Base-by-base conservation (phyloP, 805 yeast species). In the Nakazawaea ishiwadae region DNA sequence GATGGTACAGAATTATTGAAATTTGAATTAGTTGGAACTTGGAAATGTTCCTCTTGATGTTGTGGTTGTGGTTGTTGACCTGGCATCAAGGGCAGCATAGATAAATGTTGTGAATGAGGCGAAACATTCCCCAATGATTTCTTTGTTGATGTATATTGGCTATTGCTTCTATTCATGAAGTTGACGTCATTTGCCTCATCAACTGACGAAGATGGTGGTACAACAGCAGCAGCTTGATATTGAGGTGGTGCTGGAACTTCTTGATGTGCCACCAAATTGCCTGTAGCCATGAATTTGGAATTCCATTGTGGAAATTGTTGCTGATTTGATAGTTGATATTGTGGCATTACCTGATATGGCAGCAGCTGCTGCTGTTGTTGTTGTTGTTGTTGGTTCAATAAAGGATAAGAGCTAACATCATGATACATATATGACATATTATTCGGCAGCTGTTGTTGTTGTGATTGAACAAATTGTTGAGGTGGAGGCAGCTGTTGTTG, bases 371-470 rank as follows among this genome's bases (percentile, higher is more conserved):
- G 72, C 37, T 69, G 63, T 32, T 28, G 31, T 4, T 31, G 31
- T 27, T 26, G 39, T 27, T 35, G 31, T 35, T 26, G 31, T 27
- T 17, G 72, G 69, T 17, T 66, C 53, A 30, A 66, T 50, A 39
- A 64, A 12, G 41, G 29, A 11, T 9, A 38, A 63, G 34, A 14
- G 12, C 14, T 23, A 21, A 16, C 12, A 14, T 34, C 37, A 9
- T 12, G 37, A n/a, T 34, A 34, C 37, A 34, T 19, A 15, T 23
- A 34, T 12, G 37, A 21, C 37, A 34, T 34, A 5, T 37, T 56
- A 19, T 62, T 53, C 42, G 61, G 64, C 44, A 48, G 51, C 8
- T 48, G 55, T 18, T 44, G 52, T 30, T 46, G 51, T 35, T 45
- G 51, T 29, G 39, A 37, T 37, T 37, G 50, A 29, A 6, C 33